Conservation (phyloP, 2,329 filamentous ascomycete genomes). For the Aspergillus persii region DNA sequence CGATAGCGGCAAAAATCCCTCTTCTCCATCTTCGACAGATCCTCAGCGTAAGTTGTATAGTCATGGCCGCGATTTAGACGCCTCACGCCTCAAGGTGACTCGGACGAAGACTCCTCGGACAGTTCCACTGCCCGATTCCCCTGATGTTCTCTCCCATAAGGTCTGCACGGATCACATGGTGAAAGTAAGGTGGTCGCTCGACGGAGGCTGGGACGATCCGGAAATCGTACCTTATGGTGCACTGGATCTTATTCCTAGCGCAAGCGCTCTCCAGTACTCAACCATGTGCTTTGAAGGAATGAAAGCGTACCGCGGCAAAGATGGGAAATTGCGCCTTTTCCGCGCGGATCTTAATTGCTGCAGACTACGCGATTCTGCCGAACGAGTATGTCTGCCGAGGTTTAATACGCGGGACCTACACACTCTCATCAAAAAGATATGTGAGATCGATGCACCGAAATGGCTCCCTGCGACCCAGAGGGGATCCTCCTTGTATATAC, state of each 20-base stretch:
- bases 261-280: constrained; percentile 75
- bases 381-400: constrained; percentile 67
- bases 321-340: constrained; percentile 70
- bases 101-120: not conserved
- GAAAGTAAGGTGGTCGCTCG: constrained; percentile 61
- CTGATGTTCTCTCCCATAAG: not conserved
- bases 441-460: constrained; percentile 21
- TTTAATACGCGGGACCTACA: constrained; percentile 69
- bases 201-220: constrained; percentile 66
- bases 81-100: not conserved
- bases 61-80: not conserved
- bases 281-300: constrained; percentile 83
- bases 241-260: constrained; percentile 70
- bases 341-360: constrained; percentile 65
- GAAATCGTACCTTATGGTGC: constrained; percentile 71
- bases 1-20: not conserved
- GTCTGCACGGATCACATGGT: constrained; percentile 82
- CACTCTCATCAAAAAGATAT: constrained; percentile 65
- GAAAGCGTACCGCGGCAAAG: constrained; percentile 65
- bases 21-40: not conserved
- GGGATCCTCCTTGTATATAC: constrained; percentile 67
- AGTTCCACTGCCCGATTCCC: not conserved
- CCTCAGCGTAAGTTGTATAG: not conserved
- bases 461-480: constrained; percentile 18
- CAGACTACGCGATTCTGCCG: constrained; percentile 54